phyloP scores from a whole-genome alignment of 768 basidiomycete genomes.

The Boletus sp. region DNA sequence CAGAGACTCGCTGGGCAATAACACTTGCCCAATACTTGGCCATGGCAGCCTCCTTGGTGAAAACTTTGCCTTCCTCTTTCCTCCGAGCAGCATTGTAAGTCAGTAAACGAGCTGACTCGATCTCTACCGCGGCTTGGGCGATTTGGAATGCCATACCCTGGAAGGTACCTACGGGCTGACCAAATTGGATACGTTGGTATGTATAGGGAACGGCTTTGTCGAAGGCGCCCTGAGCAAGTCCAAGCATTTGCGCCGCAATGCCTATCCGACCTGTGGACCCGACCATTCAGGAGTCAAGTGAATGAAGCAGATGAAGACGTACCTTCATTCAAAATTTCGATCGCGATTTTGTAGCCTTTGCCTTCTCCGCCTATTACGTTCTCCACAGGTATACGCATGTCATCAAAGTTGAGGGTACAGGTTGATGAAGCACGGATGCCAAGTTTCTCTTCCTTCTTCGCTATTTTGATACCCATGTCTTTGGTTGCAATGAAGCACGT shows the following conservation, averaged over 20 bases:
- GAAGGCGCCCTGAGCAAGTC: constrained; percentile 95
- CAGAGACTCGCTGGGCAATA: constrained; percentile 84
- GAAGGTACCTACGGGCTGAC: constrained; percentile 89
- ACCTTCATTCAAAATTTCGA: constrained; percentile 95
- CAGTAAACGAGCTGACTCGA: constrained; percentile 84
- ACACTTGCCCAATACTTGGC: constrained; percentile 92
- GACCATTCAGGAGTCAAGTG: neutral
- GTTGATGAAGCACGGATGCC: constrained; percentile 97
- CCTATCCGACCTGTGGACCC: constrained; percentile 71
- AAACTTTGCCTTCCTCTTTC: constrained; percentile 84
- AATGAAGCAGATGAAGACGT: neutral
- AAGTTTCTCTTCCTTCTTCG: constrained; percentile 98
- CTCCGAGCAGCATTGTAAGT: constrained; percentile 96
- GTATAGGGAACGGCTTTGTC: constrained; percentile 95
- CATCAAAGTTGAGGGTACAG: constrained; percentile 92
- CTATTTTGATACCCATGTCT: constrained; percentile 95
- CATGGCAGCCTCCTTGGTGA: constrained; percentile 96
- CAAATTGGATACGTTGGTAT: constrained; percentile 91
- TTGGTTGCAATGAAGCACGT: constrained; percentile 96
- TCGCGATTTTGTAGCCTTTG: constrained; percentile 94
- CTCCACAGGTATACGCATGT: constrained; percentile 77
- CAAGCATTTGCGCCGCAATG: constrained; percentile 98
- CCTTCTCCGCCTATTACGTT: constrained; percentile 92
- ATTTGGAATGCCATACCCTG: constrained; percentile 97
- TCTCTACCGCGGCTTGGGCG: constrained; percentile 83